Evolutionary conservation across 345 rosid genomes (phyloP).

Genomic region (Rhodamnia rubescens): DNA sequence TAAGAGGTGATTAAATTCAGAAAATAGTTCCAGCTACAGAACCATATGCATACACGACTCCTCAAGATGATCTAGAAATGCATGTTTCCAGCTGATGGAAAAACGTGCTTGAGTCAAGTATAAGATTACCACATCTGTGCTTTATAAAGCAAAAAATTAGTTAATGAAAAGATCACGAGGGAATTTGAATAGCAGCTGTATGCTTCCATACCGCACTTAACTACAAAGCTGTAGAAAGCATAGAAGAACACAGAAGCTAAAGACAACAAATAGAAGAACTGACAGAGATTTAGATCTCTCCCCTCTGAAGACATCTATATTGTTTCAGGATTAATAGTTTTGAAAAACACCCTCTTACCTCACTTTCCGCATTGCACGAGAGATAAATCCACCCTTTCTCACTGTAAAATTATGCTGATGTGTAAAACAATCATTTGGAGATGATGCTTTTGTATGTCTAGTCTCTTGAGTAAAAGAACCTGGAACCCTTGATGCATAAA

Average conservation of each 20-base stretch:
- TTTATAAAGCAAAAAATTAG: not conserved
- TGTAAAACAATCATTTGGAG: constrained; percentile 6
- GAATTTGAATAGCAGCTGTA: not conserved
- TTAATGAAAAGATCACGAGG: not conserved
- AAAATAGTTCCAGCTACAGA: not conserved
- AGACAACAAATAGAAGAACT: not conserved
- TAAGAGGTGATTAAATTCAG: not conserved
- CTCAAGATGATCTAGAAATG: not conserved
- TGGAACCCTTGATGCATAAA: constrained; percentile 20
- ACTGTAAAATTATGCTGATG: constrained; percentile 8
- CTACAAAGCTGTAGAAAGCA: not conserved
- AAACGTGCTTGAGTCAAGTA: not conserved
- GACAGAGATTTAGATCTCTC: not conserved
- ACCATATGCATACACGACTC: not conserved
- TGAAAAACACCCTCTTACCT: constrained; percentile 33
- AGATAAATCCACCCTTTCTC: constrained; percentile 23
- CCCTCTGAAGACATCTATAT: not conserved
- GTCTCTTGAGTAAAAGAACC: constrained; percentile 2
- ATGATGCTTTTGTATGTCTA: constrained; percentile 4
- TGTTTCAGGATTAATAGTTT: not conserved
- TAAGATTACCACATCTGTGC: not conserved
- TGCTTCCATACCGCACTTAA: not conserved
- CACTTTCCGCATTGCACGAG: constrained; percentile 41
- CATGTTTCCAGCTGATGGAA: not conserved
- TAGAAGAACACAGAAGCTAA: not conserved